Evolutionary conservation across 2,329 filamentous ascomycete species (phyloP).

Genomic region (Seiridium cupressi): DNA sequence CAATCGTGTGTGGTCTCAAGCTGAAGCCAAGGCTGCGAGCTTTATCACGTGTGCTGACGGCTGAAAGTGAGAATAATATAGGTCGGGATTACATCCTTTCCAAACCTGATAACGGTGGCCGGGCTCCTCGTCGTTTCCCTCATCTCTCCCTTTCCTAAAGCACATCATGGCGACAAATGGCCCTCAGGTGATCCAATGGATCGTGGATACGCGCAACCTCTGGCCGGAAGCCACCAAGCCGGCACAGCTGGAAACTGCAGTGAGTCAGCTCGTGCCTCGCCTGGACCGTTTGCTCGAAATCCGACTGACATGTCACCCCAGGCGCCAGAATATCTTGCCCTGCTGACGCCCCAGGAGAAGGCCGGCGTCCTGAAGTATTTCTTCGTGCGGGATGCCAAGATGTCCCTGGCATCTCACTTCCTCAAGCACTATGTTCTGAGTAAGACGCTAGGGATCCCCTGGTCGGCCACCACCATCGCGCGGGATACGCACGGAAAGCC

Average conservation of each 20-base stretch:
- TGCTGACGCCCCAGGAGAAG: conserved; percentile 56
- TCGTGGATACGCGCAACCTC: conserved; percentile 58
- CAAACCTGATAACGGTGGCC: too few relatives aligned
- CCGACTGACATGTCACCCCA: neutral
- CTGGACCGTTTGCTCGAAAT: neutral
- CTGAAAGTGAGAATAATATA: too few relatives aligned
- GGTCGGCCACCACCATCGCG: conserved; percentile 55
- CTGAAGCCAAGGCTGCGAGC: neutral
- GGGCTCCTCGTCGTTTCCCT: neutral
- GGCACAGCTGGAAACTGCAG: conserved; percentile 42
- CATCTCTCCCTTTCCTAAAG: neutral
- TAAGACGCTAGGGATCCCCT: conserved; percentile 56
- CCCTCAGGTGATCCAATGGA: conserved; percentile 54
- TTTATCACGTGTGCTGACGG: neutral
- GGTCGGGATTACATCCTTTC: too few relatives aligned
- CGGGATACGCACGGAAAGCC: conserved; percentile 57
- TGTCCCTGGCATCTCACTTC: conserved; percentile 69
- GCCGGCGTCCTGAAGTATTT: conserved; percentile 58
- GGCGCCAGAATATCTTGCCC: conserved; percentile 44
- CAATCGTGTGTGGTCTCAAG: neutral
- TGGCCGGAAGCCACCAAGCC: conserved; percentile 54
- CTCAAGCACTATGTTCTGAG: conserved; percentile 71
- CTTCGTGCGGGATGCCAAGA: conserved; percentile 70
- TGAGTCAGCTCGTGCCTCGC: conserved; percentile 24
- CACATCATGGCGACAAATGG: conserved; percentile 24